Conservation (phyloP, 495 filamentous ascomycete genomes). For the Hypoxylon lenormandii region DNA sequence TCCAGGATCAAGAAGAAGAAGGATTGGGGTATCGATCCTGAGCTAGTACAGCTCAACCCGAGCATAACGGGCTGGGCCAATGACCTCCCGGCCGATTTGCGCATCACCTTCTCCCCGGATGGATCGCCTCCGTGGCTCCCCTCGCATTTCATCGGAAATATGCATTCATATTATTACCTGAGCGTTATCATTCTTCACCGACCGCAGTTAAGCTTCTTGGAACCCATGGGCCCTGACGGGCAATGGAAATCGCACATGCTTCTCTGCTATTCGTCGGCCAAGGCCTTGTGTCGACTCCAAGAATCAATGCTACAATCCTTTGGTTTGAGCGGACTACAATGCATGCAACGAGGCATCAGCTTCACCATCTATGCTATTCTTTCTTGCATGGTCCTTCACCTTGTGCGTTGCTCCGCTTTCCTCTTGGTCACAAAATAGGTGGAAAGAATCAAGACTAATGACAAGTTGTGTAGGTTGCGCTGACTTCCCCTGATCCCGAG, state of each 20-base stretch:
- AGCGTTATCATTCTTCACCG: constrained; percentile 88
- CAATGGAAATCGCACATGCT: constrained; percentile 90
- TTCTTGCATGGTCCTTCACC: constrained; percentile 93
- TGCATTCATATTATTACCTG: constrained; percentile 93
- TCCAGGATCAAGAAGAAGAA: constrained; percentile 82
- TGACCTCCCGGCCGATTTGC: constrained; percentile 81
- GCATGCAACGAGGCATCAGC: constrained; percentile 94
- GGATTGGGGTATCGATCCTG: constrained; percentile 89
- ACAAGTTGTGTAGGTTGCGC: constrained; percentile 73
- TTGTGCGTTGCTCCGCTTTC: constrained; percentile 69
- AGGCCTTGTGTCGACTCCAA: constrained; percentile 88
- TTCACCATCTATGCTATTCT: constrained; percentile 93
- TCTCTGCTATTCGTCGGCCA: constrained; percentile 86
- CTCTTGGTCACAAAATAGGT: constrained; percentile 10
- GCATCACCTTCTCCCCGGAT: constrained; percentile 80
- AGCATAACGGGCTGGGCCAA: constrained; percentile 78
- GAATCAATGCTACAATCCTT: constrained; percentile 83
- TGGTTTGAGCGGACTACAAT: constrained; percentile 83
- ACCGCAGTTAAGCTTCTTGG: constrained; percentile 82
- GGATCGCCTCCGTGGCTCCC: constrained; percentile 86
- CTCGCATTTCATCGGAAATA: constrained; percentile 89
- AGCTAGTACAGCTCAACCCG: constrained; percentile 81
- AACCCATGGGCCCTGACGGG: constrained; percentile 76
- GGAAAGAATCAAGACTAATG: constrained; percentile 3
- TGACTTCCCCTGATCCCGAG: constrained; percentile 92